Conservation (phyloP, 495 filamentous ascomycete genomes). For the Choiromyces venosus region DNA sequence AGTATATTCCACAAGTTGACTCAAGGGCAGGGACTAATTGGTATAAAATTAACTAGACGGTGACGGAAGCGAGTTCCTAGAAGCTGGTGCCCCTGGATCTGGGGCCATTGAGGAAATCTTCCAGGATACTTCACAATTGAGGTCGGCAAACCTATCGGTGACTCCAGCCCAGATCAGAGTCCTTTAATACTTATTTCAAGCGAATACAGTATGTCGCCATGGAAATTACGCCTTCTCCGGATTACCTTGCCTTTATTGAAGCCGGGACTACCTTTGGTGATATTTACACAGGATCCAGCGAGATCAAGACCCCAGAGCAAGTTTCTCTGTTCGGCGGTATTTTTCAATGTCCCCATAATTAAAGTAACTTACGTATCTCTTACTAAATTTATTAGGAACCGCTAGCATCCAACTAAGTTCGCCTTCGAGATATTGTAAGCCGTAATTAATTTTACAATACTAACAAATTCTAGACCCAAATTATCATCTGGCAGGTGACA, state of each 20-base stretch:
- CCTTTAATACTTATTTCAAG: neutral
- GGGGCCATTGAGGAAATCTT: slow-evolving; percentile 13
- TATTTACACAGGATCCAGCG: slow-evolving; percentile 59
- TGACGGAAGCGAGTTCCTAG: slow-evolving; percentile 10
- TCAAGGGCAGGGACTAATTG: neutral
- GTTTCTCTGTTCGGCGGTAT: slow-evolving; percentile 50
- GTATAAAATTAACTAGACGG: slow-evolving; percentile 44
- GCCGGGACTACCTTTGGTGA: slow-evolving; percentile 53
- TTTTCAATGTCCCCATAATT: neutral
- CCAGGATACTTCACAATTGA: slow-evolving; percentile 27
- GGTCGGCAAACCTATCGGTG: neutral
- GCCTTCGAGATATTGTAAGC: neutral
- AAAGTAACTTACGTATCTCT: neutral
- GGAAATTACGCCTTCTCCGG: slow-evolving; percentile 47
- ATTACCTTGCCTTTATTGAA: slow-evolving; percentile 54
- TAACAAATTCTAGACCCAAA: slow-evolving; percentile 50
- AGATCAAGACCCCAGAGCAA: slow-evolving; percentile 53
- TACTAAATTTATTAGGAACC: neutral
- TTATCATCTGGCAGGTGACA: slow-evolving; percentile 58
- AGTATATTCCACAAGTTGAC: neutral
- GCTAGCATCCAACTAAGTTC: slow-evolving; percentile 12
- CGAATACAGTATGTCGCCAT: slow-evolving; percentile 10
- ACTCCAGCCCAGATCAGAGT: neutral
- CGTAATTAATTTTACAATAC: neutral
- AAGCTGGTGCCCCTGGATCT: slow-evolving; percentile 18